Evolutionary conservation across 805 yeast species (phyloP).

Genomic region (Kregervanrija delftensis): DNA sequence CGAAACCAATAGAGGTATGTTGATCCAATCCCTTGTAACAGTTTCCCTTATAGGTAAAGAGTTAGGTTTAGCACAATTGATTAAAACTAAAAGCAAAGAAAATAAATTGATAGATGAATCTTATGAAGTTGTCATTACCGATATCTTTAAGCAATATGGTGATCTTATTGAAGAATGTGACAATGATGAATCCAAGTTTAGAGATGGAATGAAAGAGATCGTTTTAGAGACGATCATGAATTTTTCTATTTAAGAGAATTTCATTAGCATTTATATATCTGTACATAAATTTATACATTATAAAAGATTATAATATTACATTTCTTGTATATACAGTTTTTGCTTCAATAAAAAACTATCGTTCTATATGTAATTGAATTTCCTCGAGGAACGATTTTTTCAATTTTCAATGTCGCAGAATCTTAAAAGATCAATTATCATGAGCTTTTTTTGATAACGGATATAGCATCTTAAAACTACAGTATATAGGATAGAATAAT

Average conservation of each 20-base stretch:
- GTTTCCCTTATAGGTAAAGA: conserved; percentile 21
- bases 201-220: conserved; percentile 12
- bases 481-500: neutral
- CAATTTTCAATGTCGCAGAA: too few relatives aligned
- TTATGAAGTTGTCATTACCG: conserved; percentile 17
- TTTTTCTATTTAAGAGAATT: conserved; percentile 8
- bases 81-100: conserved; percentile 24
- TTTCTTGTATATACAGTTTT: too few relatives aligned
- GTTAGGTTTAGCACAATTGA: conserved; percentile 26
- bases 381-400: too few relatives aligned
- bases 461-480: neutral
- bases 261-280: neutral
- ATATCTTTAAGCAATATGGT: conserved; percentile 26
- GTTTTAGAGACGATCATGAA: conserved; percentile 13
- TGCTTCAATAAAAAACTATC: too few relatives aligned
- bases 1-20: conserved; percentile 14
- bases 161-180: conserved; percentile 18
- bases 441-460: neutral
- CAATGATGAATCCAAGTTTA: conserved; percentile 11
- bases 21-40: conserved; percentile 23
- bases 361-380: too few relatives aligned
- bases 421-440: neutral
- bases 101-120: conserved; percentile 18
- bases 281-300: neutral
- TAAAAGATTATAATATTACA: too few relatives aligned